Evolutionary conservation across 495 filamentous ascomycete genomes (phyloP), one percentile per base, ranked within the genome.

Genomic region (Trichoderma erinaceum): DNA sequence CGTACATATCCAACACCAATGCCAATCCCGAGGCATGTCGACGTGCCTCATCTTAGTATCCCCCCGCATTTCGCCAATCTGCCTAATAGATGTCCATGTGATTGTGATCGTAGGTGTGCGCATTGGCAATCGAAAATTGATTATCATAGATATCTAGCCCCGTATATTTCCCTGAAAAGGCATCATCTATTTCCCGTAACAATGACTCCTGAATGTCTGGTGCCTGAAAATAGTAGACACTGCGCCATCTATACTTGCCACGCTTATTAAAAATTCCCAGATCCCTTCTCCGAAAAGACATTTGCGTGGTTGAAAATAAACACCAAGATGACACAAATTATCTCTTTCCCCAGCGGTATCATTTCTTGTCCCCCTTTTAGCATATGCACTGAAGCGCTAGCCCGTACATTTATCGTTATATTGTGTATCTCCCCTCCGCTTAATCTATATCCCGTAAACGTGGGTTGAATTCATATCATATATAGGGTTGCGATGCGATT

Each of bases 131-230:
- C 23, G 27, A 61, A 61, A 29, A 61, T 61, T 61, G 27, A 61
- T 52, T 52, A 61, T 61, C 56, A n/a, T 61, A 61, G 56, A 27
- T 61, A 61, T 61, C 56, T 61, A 61, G 56, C 56, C 56, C 56
- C 27, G 56, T 61, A 61, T 61, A 32, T 61, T n/a, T 46, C 21
- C 48, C 25, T 1, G 8, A 23, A 29, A 61, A 61, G 56, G 56
- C 56, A 61, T 61, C 56, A 61, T 61, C 56, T 61, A 61, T 11
- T 52, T 61, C 56, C 56, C 27, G 56, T 32, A 61, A 32, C 48
- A 56, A 61, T 61, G 56, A 32, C 56, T 61, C 56, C 56, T 25
- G 27, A 61, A 35, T 29, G 56, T 61, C 25, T 27, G 32, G 56
- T 61, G 56, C 56, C 56, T 21, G 23, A 61, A 61, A n/a, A 61